These are phyloP conservation scores for Fraxinus pennsylvanica DNA, from an alignment of 257 asterid genomes.

Conservation along the genomic window DNA sequence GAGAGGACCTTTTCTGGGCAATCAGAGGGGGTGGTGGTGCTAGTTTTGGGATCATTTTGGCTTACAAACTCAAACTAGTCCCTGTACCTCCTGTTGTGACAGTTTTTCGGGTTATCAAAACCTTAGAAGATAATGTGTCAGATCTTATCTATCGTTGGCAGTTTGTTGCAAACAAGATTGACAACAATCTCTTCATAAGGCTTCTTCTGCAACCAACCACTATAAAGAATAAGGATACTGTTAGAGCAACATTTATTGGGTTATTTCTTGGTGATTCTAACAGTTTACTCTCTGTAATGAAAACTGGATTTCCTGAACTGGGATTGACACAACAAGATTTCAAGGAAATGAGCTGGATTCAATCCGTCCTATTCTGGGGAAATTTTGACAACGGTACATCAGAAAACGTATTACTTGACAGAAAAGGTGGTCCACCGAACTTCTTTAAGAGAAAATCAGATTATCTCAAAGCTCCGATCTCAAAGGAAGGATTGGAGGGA, in stretches of 20 bases:
- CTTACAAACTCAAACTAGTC: constrained; percentile 34
- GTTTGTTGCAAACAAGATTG: constrained; percentile 22
- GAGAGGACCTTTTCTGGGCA: constrained; percentile 48
- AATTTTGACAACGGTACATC: constrained; percentile 23
- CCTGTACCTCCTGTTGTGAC: constrained; percentile 31
- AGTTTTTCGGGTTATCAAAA: constrained; percentile 19
- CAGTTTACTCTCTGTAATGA: constrained; percentile 8
- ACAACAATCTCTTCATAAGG: constrained; percentile 33
- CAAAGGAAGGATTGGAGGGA: constrained; percentile 22
- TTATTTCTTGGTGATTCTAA: constrained; percentile 35
- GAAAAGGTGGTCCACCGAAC: constrained; percentile 6
- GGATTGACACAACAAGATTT: constrained; percentile 36
- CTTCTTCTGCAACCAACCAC: constrained; percentile 24
- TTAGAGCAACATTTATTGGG: constrained; percentile 26
- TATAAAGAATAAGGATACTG: neutral
- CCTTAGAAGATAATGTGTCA: constrained; percentile 22
- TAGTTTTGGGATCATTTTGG: constrained; percentile 38
- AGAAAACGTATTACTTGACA: constrained; percentile 16
- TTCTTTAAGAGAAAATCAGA: constrained; percentile 43
- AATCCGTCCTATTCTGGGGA: constrained; percentile 39
- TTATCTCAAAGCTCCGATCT: constrained; percentile 31
- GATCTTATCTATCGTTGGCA: constrained; percentile 26
- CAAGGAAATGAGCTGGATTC: constrained; percentile 41
- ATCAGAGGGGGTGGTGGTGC: constrained; percentile 48
- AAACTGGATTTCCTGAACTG: constrained; percentile 28